Conservation (phyloP, 2,329 filamentous ascomycete species). For the Mariannaea sp. region DNA sequence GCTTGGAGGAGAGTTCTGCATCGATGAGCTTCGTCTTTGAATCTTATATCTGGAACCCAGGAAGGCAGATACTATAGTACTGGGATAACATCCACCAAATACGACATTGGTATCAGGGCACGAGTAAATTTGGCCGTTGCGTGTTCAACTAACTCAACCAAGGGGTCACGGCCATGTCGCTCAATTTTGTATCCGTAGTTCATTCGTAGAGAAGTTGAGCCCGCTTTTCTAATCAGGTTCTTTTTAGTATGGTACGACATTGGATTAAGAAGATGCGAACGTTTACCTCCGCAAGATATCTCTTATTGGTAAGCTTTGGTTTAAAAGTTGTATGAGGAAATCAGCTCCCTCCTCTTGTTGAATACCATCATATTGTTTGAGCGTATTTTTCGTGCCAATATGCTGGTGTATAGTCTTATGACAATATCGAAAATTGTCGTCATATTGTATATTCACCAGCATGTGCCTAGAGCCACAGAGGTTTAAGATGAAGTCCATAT, state of each 20-base stretch:
- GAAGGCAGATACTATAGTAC: conserved; percentile 38
- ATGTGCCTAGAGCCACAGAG: conserved; percentile 33
- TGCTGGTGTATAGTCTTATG: conserved; percentile 42
- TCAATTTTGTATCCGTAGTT: conserved; percentile 42
- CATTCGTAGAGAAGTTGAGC: conserved; percentile 36
- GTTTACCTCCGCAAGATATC: no score
- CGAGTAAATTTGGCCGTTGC: conserved; percentile 39
- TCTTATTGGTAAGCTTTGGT: no score
- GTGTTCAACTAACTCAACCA: conserved; percentile 38
- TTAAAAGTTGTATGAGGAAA: no score
- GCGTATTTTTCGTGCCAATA: no score
- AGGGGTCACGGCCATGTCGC: conserved; percentile 37
- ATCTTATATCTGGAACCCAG: conserved; percentile 38
- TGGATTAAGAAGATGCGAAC: no score
- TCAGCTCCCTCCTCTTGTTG: no score
- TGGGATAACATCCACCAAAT: conserved; percentile 43
- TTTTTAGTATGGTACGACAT: no score
- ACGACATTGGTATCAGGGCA: conserved; percentile 39
- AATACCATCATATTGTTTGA: no score
- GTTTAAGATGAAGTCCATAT: conserved; percentile 27
- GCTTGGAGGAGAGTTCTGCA: conserved; percentile 37
- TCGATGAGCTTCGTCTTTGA: no score
- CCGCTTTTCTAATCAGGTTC: conserved; percentile 31
- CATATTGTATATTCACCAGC: conserved; percentile 26
- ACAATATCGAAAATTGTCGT: conserved; percentile 25